A percentile compares a stretch with the other conserved stretches of the same genome.
Evolutionary conservation across 2,329 filamentous ascomycete genomes (phyloP).

Genomic region (Rhynchosporium secalis): DNA sequence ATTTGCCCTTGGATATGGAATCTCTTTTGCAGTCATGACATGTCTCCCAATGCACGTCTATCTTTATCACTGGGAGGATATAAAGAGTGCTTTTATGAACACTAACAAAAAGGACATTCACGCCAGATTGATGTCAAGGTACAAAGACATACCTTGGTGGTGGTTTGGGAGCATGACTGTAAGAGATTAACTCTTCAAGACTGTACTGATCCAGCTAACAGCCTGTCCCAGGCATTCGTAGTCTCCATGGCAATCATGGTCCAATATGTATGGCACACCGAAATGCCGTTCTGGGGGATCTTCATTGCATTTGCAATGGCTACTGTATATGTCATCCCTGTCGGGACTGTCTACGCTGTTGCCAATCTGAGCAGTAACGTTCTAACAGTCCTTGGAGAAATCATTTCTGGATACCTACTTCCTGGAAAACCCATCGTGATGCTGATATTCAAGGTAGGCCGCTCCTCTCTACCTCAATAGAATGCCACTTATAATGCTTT

Average conservation of each 20-base stretch:
- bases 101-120: conserved; percentile 51
- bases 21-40: conserved; percentile 71
- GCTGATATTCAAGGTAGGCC: neutral
- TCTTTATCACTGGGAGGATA: conserved; percentile 65
- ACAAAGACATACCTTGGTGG: conserved; percentile 55
- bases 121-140: conserved; percentile 54
- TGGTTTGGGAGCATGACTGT: conserved; percentile 49
- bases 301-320: conserved; percentile 48
- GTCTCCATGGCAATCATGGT: conserved; percentile 40
- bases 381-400: conserved; percentile 46
- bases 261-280: conserved; percentile 41
- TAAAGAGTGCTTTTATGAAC: conserved; percentile 48
- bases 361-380: conserved; percentile 52
- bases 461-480: neutral
- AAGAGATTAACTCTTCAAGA: too few relatives aligned
- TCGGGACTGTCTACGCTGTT: conserved; percentile 45
- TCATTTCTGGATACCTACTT: conserved; percentile 47
- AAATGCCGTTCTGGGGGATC: conserved; percentile 55
- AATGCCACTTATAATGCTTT: too few relatives aligned
- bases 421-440: conserved; percentile 56
- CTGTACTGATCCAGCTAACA: too few relatives aligned
- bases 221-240: conserved; percentile 17
- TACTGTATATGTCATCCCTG: conserved; percentile 44
- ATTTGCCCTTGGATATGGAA: conserved; percentile 67
- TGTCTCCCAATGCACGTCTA: conserved; percentile 67